These are phyloP conservation scores for Fusarium proliferatum DNA, from an alignment of 2,329 filamentous ascomycete species.

Conservation along the genomic window DNA sequence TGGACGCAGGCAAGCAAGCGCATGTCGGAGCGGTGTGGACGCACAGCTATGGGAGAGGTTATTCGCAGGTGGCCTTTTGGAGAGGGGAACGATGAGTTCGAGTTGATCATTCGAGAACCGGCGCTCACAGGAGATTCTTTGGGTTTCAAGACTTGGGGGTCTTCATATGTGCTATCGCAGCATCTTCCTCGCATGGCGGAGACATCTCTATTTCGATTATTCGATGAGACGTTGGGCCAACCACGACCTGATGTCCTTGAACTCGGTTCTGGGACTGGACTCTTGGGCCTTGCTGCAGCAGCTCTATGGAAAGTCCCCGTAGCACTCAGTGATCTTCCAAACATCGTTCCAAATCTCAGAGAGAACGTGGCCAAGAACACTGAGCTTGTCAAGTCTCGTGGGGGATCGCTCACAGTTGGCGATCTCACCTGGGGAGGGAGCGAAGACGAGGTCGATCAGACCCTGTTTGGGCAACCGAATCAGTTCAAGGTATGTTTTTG, in stretches of 20 bases:
- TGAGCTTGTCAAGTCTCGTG: slow-evolving; percentile 62
- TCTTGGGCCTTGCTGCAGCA: slow-evolving; percentile 89
- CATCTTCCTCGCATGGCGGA: slow-evolving; percentile 67
- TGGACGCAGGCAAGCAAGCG: slow-evolving; percentile 85
- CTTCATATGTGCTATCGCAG: slow-evolving; percentile 85
- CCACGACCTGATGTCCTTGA: slow-evolving; percentile 68
- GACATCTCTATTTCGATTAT: slow-evolving; percentile 58
- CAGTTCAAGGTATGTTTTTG: slow-evolving; percentile 62
- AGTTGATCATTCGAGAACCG: slow-evolving; percentile 84
- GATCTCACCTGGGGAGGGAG: slow-evolving; percentile 79
- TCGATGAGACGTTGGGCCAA: slow-evolving; percentile 51
- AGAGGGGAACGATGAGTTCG: slow-evolving; percentile 57
- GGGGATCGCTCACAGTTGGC: slow-evolving; percentile 70
- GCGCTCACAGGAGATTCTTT: slow-evolving; percentile 88
- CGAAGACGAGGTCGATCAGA: slow-evolving; percentile 56
- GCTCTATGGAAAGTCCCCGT: slow-evolving; percentile 75
- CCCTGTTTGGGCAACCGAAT: slow-evolving; percentile 56
- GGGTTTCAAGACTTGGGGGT: slow-evolving; percentile 95
- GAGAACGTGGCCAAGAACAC: slow-evolving; percentile 77
- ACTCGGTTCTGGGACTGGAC: slow-evolving; percentile 88
- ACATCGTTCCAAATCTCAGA: slow-evolving; percentile 85
- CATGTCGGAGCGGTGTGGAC: slow-evolving; percentile 86
- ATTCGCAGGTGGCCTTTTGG: slow-evolving; percentile 65
- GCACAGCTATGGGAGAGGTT: slow-evolving; percentile 70
- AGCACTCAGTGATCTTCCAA: slow-evolving; percentile 82